Percentiles rank a stretch among this genome's conserved stretches.
Conservation (phyloP, 805 yeast genomes). For the Naumovozyma castellii region DNA sequence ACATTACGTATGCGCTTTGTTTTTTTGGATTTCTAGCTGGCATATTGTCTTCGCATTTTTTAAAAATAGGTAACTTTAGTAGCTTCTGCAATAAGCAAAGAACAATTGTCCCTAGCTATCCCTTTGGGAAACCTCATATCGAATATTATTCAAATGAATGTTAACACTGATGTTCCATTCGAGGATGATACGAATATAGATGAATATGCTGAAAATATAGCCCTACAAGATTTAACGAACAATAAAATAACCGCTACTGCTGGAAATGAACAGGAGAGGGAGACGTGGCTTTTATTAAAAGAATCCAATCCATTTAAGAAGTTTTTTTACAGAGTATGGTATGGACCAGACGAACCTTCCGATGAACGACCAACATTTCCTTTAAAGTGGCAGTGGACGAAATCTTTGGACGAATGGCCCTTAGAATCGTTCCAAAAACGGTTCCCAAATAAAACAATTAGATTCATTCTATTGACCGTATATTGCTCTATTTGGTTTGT, state of each 20-base stretch:
- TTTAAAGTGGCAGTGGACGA: constrained; percentile 12
- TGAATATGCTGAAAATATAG: not conserved
- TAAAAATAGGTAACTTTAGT: too few species aligned
- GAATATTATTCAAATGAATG: not conserved
- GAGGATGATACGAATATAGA: not conserved
- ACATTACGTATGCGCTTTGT: too few species aligned
- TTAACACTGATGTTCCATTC: not conserved
- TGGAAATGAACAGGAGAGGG: constrained; percentile 1
- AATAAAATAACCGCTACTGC: not conserved
- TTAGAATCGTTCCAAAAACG: constrained; percentile 22
- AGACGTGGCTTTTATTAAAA: constrained; percentile 17
- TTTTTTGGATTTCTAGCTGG: too few species aligned
- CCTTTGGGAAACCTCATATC: not conserved
- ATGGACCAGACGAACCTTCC: constrained; percentile 43
- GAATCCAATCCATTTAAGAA: constrained; percentile 10
- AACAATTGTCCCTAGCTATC: not conserved
- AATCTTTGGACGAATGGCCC: constrained; percentile 38
- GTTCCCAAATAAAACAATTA: constrained; percentile 24
- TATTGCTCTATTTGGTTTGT: constrained; percentile 43
- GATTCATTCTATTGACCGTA: constrained; percentile 25
- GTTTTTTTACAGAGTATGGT: constrained; percentile 36
- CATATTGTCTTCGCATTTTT: too few species aligned
- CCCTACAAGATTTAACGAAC: not conserved
- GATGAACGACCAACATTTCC: constrained; percentile 41
- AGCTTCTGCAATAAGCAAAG: not conserved